These are phyloP conservation scores for Metschnikowia lachancei DNA, from an alignment of 805 yeast species.

Conservation along the genomic window DNA sequence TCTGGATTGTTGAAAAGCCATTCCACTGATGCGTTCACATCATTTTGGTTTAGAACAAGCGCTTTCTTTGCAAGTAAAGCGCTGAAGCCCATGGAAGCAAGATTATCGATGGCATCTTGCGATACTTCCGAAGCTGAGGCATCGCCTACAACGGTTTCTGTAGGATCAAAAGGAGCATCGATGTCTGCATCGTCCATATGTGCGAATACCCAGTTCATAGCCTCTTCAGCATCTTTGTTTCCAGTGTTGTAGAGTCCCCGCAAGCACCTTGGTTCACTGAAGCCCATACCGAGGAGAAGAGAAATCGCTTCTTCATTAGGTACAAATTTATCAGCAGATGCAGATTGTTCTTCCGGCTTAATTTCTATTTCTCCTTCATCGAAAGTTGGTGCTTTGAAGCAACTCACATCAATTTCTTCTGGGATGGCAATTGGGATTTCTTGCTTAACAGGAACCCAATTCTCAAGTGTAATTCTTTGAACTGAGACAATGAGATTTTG, in stretches of 20 bases:
- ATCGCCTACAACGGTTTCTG: not conserved
- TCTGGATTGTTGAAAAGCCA: constrained; percentile 87
- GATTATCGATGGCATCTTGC: constrained; percentile 43
- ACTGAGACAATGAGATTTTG: constrained; percentile 67
- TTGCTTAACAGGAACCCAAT: constrained; percentile 87
- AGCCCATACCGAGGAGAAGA: constrained; percentile 80
- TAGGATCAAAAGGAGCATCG: constrained; percentile 55
- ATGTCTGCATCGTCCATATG: constrained; percentile 84
- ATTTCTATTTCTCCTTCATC: constrained; percentile 27
- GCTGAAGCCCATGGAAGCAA: constrained; percentile 78
- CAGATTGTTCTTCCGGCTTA: constrained; percentile 15
- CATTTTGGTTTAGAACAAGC: constrained; percentile 52
- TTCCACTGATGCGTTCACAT: constrained; percentile 76
- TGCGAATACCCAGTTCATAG: constrained; percentile 86
- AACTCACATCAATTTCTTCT: constrained; percentile 44
- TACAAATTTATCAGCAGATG: constrained; percentile 30
- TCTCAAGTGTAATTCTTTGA: constrained; percentile 75
- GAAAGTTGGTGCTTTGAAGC: constrained; percentile 41
- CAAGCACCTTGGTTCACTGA: constrained; percentile 60
- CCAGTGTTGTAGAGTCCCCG: constrained; percentile 75
- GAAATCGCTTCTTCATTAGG: constrained; percentile 57
- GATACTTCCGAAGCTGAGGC: constrained; percentile 20
- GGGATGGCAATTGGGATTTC: constrained; percentile 65
- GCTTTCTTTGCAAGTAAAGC: constrained; percentile 69
- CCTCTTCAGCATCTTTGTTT: constrained; percentile 61